Conservation (phyloP, 768 basidiomycete species). For the Vishniacozyma victoriae region DNA sequence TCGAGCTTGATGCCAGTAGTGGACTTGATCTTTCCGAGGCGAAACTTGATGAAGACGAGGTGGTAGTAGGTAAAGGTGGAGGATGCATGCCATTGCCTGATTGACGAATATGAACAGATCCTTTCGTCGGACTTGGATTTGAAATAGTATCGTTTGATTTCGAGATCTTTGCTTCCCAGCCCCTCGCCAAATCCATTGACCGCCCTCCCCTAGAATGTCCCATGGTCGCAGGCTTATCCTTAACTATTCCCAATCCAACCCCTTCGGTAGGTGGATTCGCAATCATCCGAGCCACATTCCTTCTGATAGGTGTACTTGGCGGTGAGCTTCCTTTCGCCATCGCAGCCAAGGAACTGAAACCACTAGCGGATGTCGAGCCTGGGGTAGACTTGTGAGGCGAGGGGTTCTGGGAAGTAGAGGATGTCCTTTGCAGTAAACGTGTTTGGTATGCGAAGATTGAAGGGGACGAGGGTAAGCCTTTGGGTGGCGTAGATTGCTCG, state of each 20-base stretch:
- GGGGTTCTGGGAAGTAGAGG: conserved; percentile 13
- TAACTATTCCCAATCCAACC: no score
- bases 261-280: conserved; percentile 5
- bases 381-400: conserved; percentile 11
- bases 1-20: not conserved
- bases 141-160: no score
- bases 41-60: no score
- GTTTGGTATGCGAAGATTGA: conserved; percentile 40
- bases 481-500: conserved; percentile 34
- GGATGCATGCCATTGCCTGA: not conserved
- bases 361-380: not conserved
- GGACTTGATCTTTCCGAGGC: conserved; percentile 23
- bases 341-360: not conserved
- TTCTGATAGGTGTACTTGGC: conserved; percentile 30
- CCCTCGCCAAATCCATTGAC: no score
- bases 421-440: conserved; percentile 17
- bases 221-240: no score
- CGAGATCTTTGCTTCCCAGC: no score
- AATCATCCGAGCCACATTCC: conserved; percentile 26
- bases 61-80: not conserved
- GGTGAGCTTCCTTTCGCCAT: conserved; percentile 7
- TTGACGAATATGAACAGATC: not conserved
- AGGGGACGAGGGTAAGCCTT: conserved; percentile 23
- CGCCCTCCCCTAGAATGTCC: no score
- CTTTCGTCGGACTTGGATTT: not conserved